Conservation (phyloP, 2,329 filamentous ascomycete genomes). For the Diaporthe batatas region DNA sequence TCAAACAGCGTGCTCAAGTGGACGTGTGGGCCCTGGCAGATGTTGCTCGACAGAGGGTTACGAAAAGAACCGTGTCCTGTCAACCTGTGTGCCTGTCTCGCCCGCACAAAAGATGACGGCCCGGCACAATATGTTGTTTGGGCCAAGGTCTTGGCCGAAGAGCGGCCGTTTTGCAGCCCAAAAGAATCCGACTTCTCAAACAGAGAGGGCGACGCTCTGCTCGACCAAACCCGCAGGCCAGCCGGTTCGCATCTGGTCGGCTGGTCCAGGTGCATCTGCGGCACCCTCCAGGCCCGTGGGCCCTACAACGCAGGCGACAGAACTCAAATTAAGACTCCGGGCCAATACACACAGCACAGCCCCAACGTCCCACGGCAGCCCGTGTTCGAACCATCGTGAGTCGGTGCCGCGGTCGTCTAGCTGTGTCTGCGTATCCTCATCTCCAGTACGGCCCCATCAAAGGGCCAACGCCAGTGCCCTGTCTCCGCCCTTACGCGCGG, state of each 20-base stretch:
- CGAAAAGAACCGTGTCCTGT: neutral
- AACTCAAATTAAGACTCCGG: constrained; percentile 2
- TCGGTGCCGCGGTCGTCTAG: constrained; percentile 9
- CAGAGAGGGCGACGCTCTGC: neutral
- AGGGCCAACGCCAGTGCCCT: constrained; percentile 23
- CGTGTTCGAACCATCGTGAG: constrained; percentile 8
- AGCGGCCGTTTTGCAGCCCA: constrained; percentile 16
- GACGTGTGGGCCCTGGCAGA: constrained; percentile 13
- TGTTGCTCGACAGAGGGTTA: neutral
- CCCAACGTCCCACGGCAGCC: constrained; percentile 17
- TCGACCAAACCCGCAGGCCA: neutral
- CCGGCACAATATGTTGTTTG: neutral
- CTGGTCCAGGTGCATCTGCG: constrained; percentile 7
- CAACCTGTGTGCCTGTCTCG: too few species aligned
- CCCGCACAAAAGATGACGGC: neutral
- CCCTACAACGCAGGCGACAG: neutral
- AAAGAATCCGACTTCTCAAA: constrained; percentile 22
- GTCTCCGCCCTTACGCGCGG: constrained; percentile 25
- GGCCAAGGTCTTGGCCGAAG: constrained; percentile 27
- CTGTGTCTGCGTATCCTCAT: constrained; percentile 31
- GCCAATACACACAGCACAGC: constrained; percentile 20
- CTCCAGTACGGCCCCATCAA: constrained; percentile 16
- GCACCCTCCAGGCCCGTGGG: neutral
- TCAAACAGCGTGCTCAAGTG: constrained; percentile 14
- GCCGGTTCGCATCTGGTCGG: neutral